These are phyloP conservation scores for Hippophae rhamnoides DNA, from an alignment of 306 rosid species.

Conservation along the genomic window DNA sequence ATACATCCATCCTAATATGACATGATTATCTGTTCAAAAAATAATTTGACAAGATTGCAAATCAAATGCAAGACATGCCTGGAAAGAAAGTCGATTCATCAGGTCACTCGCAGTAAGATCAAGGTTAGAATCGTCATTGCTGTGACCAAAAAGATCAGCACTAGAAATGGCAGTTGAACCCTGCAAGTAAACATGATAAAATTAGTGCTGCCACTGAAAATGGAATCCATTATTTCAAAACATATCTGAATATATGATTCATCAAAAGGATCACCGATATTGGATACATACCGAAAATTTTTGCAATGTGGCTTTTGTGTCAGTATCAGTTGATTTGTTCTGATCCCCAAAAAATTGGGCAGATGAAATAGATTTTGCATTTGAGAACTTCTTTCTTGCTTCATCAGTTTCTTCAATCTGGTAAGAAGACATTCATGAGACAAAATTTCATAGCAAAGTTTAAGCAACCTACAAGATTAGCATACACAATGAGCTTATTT, in stretches of 20 bases:
- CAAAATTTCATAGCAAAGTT: neutral
- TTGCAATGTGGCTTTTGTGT: conserved; percentile 59
- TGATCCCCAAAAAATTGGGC: conserved; percentile 88
- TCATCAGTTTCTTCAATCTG: conserved; percentile 76
- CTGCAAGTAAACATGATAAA: conserved; percentile 30
- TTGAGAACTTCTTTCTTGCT: conserved; percentile 86
- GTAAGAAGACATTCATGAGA: neutral
- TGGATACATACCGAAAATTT: conserved; percentile 65
- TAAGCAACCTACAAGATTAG: neutral
- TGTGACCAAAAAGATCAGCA: conserved; percentile 71
- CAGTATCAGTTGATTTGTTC: conserved; percentile 46
- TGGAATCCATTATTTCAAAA: neutral
- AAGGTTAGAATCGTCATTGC: conserved; percentile 34
- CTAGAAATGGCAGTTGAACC: conserved; percentile 77
- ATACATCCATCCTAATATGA: no score
- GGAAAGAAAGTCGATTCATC: conserved; percentile 61
- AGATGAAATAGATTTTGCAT: conserved; percentile 91
- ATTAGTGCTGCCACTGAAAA: neutral
- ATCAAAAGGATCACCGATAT: neutral
- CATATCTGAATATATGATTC: neutral
- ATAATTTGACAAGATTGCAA: no score
- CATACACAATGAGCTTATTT: no score
- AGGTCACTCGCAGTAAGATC: conserved; percentile 61
- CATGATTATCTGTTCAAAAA: no score
- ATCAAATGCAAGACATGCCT: conserved; percentile 26